Conservation (phyloP, 257 asterid species). For the Paraleonurus japonicus region DNA sequence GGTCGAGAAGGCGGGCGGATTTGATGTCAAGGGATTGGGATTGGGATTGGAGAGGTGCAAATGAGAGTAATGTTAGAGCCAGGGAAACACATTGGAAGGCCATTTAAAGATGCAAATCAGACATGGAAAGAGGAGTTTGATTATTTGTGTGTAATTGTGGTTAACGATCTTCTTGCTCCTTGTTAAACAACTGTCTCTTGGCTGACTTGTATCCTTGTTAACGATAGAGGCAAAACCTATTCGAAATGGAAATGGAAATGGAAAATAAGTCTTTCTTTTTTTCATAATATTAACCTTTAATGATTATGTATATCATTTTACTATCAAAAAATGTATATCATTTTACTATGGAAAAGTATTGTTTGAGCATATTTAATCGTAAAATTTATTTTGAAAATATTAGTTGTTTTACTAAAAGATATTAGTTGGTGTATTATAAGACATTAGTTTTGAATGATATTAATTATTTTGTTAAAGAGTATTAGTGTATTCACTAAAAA, state of each 20-base stretch:
- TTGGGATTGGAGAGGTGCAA: constrained; percentile 29
- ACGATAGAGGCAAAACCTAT: neutral
- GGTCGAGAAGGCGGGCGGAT: constrained; percentile 65
- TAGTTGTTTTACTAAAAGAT: too few relatives aligned
- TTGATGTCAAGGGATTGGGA: constrained; percentile 47
- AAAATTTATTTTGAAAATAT: too few relatives aligned
- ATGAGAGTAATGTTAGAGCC: constrained; percentile 33
- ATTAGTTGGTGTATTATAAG: too few relatives aligned
- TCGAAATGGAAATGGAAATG: neutral
- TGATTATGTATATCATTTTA: too few relatives aligned
- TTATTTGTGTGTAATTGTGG: constrained; percentile 18
- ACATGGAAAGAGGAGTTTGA: constrained; percentile 24
- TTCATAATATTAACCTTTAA: neutral
- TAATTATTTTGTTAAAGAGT: too few relatives aligned
- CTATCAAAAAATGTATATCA: too few relatives aligned
- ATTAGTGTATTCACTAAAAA: too few relatives aligned
- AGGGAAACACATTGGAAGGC: constrained; percentile 31
- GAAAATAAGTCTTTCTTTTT: neutral
- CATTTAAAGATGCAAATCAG: constrained; percentile 35
- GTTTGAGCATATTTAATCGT: too few relatives aligned
- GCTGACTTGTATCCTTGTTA: neutral
- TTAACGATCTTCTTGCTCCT: neutral
- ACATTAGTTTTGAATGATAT: too few relatives aligned
- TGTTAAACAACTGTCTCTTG: neutral
- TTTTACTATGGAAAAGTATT: too few relatives aligned